A percentile compares a stretch with the other conserved stretches of the same genome.
These are phyloP conservation scores for Flagelloscypha sp. DNA, from an alignment of 768 basidiomycete species.

Conservation along the genomic window DNA sequence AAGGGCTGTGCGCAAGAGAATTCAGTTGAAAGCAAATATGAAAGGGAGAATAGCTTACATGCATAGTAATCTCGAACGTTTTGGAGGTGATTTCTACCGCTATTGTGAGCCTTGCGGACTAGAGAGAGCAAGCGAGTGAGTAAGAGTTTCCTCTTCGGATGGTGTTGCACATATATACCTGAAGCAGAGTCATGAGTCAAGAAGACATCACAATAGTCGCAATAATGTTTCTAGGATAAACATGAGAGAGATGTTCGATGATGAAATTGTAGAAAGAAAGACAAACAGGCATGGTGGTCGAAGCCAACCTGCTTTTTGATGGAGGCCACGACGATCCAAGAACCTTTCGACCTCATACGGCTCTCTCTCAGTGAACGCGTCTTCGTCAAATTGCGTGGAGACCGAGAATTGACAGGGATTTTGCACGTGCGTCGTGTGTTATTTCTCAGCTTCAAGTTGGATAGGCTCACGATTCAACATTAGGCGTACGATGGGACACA, in stretches of 20 bases:
- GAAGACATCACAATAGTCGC: constrained; percentile 91
- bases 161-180: constrained; percentile 36
- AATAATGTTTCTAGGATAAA: constrained; percentile 73
- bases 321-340: constrained; percentile 77
- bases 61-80: constrained; percentile 98
- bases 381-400: constrained; percentile 94
- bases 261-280: constrained; percentile 2
- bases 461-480: constrained; percentile 9
- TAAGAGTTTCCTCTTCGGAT: no score
- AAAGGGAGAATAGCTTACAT: constrained; percentile 38
- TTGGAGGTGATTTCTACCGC: constrained; percentile 90
- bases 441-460: constrained; percentile 5
- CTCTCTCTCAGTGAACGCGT: constrained; percentile 96
- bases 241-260: constrained; percentile 6
- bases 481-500: constrained; percentile 99
- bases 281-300: constrained; percentile 59
- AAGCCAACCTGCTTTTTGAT: constrained; percentile 28
- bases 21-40: constrained; percentile 6
- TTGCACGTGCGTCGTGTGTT: constrained; percentile 67
- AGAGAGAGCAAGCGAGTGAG: no score
- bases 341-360: constrained; percentile 95
- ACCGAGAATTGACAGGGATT: constrained; percentile 84
- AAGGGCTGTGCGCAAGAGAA: constrained; percentile 43
- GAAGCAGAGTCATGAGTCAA: constrained; percentile 92
- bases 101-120: constrained; percentile 99